A percentile compares a stretch with the other conserved stretches of the same genome.
These are phyloP conservation scores for Wickerhamomyces sp. DNA, from an alignment of 1,139 yeast genomes.

Conservation along the genomic window DNA sequence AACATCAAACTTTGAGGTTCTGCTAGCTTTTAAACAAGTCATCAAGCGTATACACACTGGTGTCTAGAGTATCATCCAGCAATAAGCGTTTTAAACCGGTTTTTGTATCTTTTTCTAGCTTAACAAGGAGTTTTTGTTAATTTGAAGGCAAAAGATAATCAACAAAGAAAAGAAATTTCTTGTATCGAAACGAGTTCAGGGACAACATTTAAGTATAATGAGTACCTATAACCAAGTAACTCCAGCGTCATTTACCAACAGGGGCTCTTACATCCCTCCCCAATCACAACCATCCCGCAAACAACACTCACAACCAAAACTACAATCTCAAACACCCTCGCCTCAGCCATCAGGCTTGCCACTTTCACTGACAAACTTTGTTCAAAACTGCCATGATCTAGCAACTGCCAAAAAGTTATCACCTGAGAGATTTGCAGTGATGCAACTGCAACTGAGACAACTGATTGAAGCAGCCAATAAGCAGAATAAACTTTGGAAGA, in stretches of 20 bases:
- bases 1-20: too few relatives aligned
- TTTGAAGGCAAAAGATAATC: not conserved
- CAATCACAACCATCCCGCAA: too few relatives aligned
- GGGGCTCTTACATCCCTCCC: too few relatives aligned
- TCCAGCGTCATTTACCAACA: constrained; percentile 1
- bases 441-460: constrained; percentile 41
- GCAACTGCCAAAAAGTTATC: constrained; percentile 27
- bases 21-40: too few relatives aligned
- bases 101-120: too few relatives aligned
- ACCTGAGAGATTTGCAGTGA: constrained; percentile 27
- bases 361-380: constrained; percentile 35
- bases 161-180: not conserved
- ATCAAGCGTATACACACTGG: too few relatives aligned
- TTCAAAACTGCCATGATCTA: constrained; percentile 37
- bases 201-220: not conserved
- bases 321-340: not conserved
- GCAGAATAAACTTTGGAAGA: constrained; percentile 40
- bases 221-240: constrained; percentile 3
- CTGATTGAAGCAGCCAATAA: constrained; percentile 48
- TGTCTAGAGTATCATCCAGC: too few relatives aligned
- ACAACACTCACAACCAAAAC: too few relatives aligned
- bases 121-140: not conserved
- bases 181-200: not conserved
- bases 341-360: constrained; percentile 30
- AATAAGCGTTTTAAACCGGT: too few relatives aligned